Conservation (phyloP, 208 protist species). For the Zelonia costaricensis region DNA sequence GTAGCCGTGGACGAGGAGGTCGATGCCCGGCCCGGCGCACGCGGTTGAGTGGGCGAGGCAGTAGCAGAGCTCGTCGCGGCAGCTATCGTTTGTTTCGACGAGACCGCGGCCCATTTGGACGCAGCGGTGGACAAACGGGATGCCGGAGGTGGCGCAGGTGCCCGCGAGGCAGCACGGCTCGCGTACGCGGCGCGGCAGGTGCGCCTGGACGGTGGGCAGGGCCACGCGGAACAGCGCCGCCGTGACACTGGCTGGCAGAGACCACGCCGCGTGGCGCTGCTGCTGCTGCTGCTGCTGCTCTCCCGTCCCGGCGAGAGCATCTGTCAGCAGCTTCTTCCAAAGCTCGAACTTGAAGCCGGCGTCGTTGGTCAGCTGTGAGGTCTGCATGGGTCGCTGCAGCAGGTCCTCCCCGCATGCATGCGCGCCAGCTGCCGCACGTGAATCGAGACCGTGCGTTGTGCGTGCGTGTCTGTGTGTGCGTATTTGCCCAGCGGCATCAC, state of each 20-base stretch:
- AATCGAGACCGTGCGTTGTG: too few species aligned
- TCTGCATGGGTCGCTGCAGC: slow-evolving; percentile 27
- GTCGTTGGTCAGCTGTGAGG: slow-evolving; percentile 61
- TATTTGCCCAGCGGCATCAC: too few species aligned
- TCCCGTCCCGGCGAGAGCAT: not conserved
- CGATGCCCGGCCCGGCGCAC: slow-evolving; percentile 33
- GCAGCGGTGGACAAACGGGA: slow-evolving; percentile 32
- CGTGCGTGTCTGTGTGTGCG: too few species aligned
- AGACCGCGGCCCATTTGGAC: slow-evolving; percentile 25
- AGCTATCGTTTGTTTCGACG: slow-evolving; percentile 25
- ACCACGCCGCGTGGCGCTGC: too few species aligned
- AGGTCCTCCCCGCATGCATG: too few species aligned
- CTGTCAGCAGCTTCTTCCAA: slow-evolving; percentile 46
- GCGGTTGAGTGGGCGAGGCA: slow-evolving; percentile 64
- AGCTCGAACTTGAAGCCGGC: slow-evolving; percentile 76
- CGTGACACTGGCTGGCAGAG: slow-evolving; percentile 4
- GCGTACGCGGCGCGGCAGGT: slow-evolving; percentile 39
- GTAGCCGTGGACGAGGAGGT: slow-evolving; percentile 50
- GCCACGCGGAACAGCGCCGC: slow-evolving; percentile 37
- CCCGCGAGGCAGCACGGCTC: slow-evolving; percentile 62
- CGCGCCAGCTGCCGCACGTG: too few species aligned
- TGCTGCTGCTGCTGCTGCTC: not conserved
- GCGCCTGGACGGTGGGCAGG: slow-evolving; percentile 31
- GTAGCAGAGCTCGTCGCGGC: slow-evolving; percentile 59
- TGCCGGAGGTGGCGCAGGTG: slow-evolving; percentile 33